Base-by-base conservation (phyloP, 2,329 filamentous ascomycete species). In the Aspergillus glaucus region DNA sequence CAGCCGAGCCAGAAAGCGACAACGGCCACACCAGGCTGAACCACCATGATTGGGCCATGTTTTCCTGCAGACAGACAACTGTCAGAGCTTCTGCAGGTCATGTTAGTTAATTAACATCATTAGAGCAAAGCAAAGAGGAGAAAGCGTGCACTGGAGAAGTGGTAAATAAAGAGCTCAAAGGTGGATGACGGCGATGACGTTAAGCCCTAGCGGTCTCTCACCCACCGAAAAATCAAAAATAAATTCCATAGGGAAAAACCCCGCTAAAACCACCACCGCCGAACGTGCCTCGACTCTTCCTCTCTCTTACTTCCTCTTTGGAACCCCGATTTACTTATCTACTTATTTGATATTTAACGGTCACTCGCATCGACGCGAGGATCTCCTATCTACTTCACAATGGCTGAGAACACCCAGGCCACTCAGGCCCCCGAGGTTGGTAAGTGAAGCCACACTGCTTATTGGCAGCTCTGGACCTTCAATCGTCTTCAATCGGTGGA, bases 401-500 rank as follows among this genome's bases (percentile, higher is more conserved):
- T 70, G 68, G 65, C 67, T 49, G 68, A 70, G 49, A 58, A 55
- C 22, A 21, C 43, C 19, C 43, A 44, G 43, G 34, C 30, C 15
- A n/a, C 30, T 39, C 61, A 67, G 59, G 58, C 63, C 44, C 58
- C 65, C 62, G 67, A 69, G 66, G 64, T 70, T 67, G 67, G 67
- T 70, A 68, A 58, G 67, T 70, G 10, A 43, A 40, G 19, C 10
- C 37, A 39, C 36, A 21, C 17, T 21, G 15, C 17, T 12, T 19
- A 21, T 19, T 30, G 26, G 26, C 26, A 30, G 15, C 19, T 15
- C 37, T 19, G 17, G 37, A 19, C 37, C 19, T 7, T 19, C 10
- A 40, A 12, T 40, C 17, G n/a, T 15, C 15, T 40, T 22, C 37
- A 21, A 40, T 40, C 15, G 17, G 19, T 40, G 6, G 6, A 17